Evolutionary conservation across 352 stramenopile species (phyloP), one percentile per base, ranked within the genome.

Genomic region (Blastocystis sp.): DNA sequence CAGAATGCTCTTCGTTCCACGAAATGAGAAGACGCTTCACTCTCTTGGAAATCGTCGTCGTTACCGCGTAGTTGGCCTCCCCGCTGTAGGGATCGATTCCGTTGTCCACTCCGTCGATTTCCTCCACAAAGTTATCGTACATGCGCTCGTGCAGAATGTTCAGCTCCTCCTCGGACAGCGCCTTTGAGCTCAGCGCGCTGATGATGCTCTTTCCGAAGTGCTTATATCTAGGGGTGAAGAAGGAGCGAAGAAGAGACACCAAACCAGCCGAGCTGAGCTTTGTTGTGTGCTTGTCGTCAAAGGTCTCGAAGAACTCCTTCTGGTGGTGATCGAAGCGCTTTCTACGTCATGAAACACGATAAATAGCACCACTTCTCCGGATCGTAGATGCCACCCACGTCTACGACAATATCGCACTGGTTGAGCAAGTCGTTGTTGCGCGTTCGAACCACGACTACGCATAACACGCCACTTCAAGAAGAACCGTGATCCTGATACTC

Each of bases 341-440:
- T 3, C 62, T 80, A 62, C 4, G 3, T 29, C 0, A 24, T 55
- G 0, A 39, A 62, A 0, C 9, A 55, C 3, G 0, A 62, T 1
- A 39, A 21, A 33, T 29, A 78, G 9, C 31, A 31, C 12, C n/a
- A 78, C 67, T 78, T 78, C 2, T 85, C 62, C 16, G 12, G 26
- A 90, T 81, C 67, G n/a, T 90, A 90, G 29, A 81, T 13, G 12
- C 61, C 67, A 21, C 79, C 79, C 16, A 90, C 79, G 67, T 90
- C 79, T 0, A 90, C 79, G 16, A 90, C 79, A 82, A 90, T 90
- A 82, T 90, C 79, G 29, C 62, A 90, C 33, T 90, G 51, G 3
- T 79, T 24, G 4, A 90, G 62, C 12, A 90, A 80, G 4, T 65
- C 51, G 3, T 31, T 9, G 59, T 90, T 66, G 0, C 79, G 79